phyloP scores from a whole-genome alignment of 1,139 yeast genomes.

The Geotrichum australiense region DNA sequence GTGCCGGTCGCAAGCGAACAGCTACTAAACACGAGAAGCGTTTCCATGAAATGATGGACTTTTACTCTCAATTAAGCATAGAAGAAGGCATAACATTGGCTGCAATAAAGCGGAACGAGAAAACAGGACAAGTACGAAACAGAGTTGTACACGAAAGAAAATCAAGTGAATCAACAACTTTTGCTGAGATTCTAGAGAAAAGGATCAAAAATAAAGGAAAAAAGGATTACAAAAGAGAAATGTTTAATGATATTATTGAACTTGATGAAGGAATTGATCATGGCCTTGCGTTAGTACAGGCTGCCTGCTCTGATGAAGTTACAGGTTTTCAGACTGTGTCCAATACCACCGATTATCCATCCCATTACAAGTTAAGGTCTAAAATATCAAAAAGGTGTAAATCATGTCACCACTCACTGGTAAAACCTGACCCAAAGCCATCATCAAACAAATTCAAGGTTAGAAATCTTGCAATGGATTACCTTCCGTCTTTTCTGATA shows the following conservation, averaged over 20 bases:
- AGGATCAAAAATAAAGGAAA: constrained; percentile 15
- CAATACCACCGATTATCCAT: constrained; percentile 19
- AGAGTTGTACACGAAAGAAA: constrained; percentile 1
- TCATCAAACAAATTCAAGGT: constrained; percentile 24
- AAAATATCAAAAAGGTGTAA: constrained; percentile 28
- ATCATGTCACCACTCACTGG: constrained; percentile 28
- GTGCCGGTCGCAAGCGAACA: constrained; percentile 3
- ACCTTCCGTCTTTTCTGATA: constrained; percentile 23
- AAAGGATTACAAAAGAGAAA: constrained; percentile 15
- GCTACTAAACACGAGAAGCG: constrained; percentile 8
- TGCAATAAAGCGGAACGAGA: constrained; percentile 9
- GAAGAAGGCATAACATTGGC: constrained; percentile 18
- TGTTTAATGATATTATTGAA: constrained; percentile 15
- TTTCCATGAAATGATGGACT: constrained; percentile 17
- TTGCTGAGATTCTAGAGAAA: constrained; percentile 18
- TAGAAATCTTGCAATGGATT: constrained; percentile 27
- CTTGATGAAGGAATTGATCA: constrained; percentile 17
- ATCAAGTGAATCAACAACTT: constrained; percentile 7
- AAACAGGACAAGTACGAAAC: constrained; percentile 1
- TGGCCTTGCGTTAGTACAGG: constrained; percentile 15
- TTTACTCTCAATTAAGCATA: constrained; percentile 17
- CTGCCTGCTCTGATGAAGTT: constrained; percentile 5
- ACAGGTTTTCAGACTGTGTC: not conserved
- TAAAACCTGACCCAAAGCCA: constrained; percentile 30
- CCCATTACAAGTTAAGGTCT: constrained; percentile 23